These are phyloP conservation scores for rapeseed (Brassica napus) DNA, from an alignment of 345 rosid genomes.

Conservation along the genomic window Da-Ae NC_063436.1:15172001-15172500, in stretches of 20 bases:
- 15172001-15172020: conserved; percentile 21
- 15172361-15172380: too few relatives aligned
- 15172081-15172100: conserved; percentile 43
- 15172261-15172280: not conserved
- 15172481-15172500: conserved; percentile 27
- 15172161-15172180: conserved; percentile 4
- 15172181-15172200: conserved; percentile 14
- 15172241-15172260: not conserved
- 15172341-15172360: not conserved
- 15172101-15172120: conserved; percentile 41
- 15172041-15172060: conserved; percentile 26
- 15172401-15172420: not conserved
- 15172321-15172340: conserved; percentile 5
- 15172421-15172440: not conserved
- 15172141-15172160: not conserved
- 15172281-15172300: not conserved
- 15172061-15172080: conserved; percentile 41
- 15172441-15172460: conserved; percentile 9
- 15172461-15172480: not conserved
- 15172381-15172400: conserved; percentile 5
- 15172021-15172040: conserved; percentile 34
- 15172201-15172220: conserved; percentile 14
- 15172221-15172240: not conserved
- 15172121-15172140: conserved; percentile 39
- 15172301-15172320: conserved; percentile 36